Conservation (phyloP, 768 basidiomycete genomes). For the Naematelia aurantialba region DNA sequence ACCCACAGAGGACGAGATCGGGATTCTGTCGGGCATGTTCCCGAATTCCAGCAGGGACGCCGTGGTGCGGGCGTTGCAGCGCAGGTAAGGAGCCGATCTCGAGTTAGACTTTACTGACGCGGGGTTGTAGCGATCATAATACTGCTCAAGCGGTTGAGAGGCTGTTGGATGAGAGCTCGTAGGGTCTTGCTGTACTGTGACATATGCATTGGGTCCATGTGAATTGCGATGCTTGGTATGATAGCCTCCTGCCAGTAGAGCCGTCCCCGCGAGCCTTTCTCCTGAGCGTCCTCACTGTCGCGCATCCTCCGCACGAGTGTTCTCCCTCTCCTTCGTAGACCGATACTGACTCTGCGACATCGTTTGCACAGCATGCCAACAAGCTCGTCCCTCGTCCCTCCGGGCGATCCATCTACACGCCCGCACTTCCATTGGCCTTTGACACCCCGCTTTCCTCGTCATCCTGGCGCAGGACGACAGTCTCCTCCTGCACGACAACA, state of each 20-base stretch:
- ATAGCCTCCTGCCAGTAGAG: too few species aligned
- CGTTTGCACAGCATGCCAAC: too few species aligned
- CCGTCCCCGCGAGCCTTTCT: neutral
- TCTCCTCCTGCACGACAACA: slow-evolving; percentile 1
- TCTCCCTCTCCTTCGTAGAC: neutral
- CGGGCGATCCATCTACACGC: neutral
- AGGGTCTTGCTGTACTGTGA: slow-evolving; percentile 13
- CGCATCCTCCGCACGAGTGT: neutral
- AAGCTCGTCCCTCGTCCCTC: too few species aligned
- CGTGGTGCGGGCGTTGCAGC: slow-evolving; percentile 70
- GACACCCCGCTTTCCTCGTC: neutral
- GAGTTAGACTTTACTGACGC: slow-evolving; percentile 1
- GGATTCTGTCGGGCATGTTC: slow-evolving; percentile 71
- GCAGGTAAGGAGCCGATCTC: slow-evolving; percentile 53
- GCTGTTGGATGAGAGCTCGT: slow-evolving; percentile 55
- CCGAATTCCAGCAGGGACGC: slow-evolving; percentile 70
- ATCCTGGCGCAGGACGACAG: too few species aligned
- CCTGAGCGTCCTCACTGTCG: neutral
- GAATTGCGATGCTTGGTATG: neutral
- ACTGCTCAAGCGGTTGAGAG: slow-evolving; percentile 79
- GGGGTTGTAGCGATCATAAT: slow-evolving; percentile 58
- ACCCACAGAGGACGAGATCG: slow-evolving; percentile 71
- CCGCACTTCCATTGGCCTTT: slow-evolving; percentile 1
- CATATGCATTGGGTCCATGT: slow-evolving; percentile 1
- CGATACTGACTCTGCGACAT: too few species aligned